Percentiles rank a stretch among this genome's conserved stretches.
Evolutionary conservation across 2,329 filamentous ascomycete species (phyloP).

Genomic region (Hyphodiscus sp.): DNA sequence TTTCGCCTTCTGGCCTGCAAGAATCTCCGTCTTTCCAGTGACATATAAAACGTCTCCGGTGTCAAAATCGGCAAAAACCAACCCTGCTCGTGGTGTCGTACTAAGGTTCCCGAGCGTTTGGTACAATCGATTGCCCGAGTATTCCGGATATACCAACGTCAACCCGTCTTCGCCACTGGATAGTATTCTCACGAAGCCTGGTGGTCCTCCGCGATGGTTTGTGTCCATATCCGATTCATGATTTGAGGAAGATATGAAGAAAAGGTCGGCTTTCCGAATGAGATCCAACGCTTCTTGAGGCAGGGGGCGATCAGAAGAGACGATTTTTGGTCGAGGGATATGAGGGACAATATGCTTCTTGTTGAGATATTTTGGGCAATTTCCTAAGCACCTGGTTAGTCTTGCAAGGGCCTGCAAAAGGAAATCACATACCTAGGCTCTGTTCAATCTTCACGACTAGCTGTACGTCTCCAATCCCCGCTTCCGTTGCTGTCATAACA

Average conservation of each 20-base stretch:
- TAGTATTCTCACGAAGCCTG: constrained; percentile 66
- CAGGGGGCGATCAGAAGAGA: constrained; percentile 37
- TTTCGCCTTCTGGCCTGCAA: constrained; percentile 58
- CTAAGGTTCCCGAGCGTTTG: constrained; percentile 76
- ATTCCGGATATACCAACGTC: constrained; percentile 69
- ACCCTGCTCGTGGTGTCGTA: constrained; percentile 58
- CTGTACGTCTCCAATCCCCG: constrained; percentile 33
- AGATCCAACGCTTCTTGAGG: constrained; percentile 36
- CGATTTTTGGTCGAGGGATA: constrained; percentile 44
- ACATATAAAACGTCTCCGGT: constrained; percentile 66
- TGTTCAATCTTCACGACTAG: constrained; percentile 64
- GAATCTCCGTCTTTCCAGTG: constrained; percentile 61
- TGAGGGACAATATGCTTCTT: constrained; percentile 56
- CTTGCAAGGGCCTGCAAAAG: not conserved
- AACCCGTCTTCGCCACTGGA: constrained; percentile 43
- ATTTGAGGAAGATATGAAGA: constrained; percentile 69
- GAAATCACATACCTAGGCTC: constrained; percentile 46
- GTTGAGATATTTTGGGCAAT: constrained; percentile 85
- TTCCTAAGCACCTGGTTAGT: constrained; percentile 40
- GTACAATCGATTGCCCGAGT: constrained; percentile 74
- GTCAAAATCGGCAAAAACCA: constrained; percentile 68
- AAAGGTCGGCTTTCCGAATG: constrained; percentile 60
- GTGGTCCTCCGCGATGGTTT: constrained; percentile 70
- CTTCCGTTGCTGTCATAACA: constrained; percentile 36
- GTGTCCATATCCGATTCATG: constrained; percentile 67